Percentiles rank a stretch among this genome's conserved stretches.
Conservation (phyloP, 1,284 basidiomycete species). For the Phellopilus nigrolimitatus region DNA sequence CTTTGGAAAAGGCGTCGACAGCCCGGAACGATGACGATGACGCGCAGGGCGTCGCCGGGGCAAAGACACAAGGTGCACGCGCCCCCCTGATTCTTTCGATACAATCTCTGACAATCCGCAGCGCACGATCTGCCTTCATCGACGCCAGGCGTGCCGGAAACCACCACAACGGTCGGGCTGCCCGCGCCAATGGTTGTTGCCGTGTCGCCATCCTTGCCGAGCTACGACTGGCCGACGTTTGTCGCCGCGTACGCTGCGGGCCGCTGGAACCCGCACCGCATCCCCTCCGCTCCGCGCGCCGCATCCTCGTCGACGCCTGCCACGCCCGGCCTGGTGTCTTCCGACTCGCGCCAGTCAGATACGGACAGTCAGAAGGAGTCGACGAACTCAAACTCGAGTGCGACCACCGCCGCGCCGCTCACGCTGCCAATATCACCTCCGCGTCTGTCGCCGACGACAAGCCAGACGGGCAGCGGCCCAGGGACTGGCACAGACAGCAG, state of each 20-base stretch:
- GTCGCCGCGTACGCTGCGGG: slow-evolving; percentile 71
- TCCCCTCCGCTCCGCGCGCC: slow-evolving; percentile 55
- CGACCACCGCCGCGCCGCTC: neutral
- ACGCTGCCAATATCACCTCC: neutral
- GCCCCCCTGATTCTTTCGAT: neutral
- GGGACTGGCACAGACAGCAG: slow-evolving; percentile 13
- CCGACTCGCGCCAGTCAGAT: neutral
- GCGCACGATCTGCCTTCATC: neutral
- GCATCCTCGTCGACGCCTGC: slow-evolving; percentile 22
- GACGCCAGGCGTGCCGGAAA: neutral
- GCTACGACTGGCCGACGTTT: slow-evolving; percentile 72
- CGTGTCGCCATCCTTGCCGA: slow-evolving; percentile 24
- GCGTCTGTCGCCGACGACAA: neutral
- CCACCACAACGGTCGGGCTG: too few species aligned
- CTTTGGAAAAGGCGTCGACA: too few species aligned
- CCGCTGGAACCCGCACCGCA: slow-evolving; percentile 76
- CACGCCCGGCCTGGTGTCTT: neutral
- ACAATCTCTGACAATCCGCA: neutral
- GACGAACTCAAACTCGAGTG: slow-evolving; percentile 1
- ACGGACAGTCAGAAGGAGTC: neutral
- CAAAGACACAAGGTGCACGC: neutral
- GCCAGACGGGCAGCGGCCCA: slow-evolving; percentile 7
- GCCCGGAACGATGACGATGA: too few species aligned
- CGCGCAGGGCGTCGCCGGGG: neutral
- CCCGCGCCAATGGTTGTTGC: too few species aligned